A percentile compares a stretch with the other conserved stretches of the same genome.
These are phyloP conservation scores for Solanum gracilifrons DNA, from an alignment of 257 asterid genomes.

Conservation along the genomic window DNA sequence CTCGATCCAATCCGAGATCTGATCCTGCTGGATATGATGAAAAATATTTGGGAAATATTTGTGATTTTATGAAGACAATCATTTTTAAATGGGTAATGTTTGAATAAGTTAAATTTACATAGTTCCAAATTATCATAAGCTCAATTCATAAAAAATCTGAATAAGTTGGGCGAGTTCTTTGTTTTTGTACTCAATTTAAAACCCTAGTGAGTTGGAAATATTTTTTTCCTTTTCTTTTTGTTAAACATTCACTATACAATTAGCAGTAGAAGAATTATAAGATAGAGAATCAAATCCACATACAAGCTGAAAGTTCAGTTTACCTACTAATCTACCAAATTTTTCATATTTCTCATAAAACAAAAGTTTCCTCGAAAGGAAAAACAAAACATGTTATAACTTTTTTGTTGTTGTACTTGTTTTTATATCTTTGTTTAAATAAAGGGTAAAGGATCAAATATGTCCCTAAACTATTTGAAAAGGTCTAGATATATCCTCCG, in stretches of 20 bases:
- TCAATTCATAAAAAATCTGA: not conserved
- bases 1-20: not conserved
- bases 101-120: no score
- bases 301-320: no score
- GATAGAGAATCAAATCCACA: not conserved
- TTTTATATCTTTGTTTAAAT: not conserved
- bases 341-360: not conserved
- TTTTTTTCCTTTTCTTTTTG: not conserved
- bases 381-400: no score
- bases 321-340: not conserved
- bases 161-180: not conserved
- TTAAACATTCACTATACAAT: not conserved
- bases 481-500: no score
- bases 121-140: no score
- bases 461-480: no score
- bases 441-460: no score
- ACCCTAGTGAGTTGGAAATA: not conserved
- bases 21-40: not conserved
- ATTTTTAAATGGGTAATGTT: no score
- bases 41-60: not conserved
- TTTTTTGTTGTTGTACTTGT: not conserved
- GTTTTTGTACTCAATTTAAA: not conserved
- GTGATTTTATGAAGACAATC: not conserved
- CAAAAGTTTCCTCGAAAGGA: not conserved
- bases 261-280: no score